Base-by-base conservation (phyloP, 2,329 filamentous ascomycete genomes). In the Diaporthe citri region DNA sequence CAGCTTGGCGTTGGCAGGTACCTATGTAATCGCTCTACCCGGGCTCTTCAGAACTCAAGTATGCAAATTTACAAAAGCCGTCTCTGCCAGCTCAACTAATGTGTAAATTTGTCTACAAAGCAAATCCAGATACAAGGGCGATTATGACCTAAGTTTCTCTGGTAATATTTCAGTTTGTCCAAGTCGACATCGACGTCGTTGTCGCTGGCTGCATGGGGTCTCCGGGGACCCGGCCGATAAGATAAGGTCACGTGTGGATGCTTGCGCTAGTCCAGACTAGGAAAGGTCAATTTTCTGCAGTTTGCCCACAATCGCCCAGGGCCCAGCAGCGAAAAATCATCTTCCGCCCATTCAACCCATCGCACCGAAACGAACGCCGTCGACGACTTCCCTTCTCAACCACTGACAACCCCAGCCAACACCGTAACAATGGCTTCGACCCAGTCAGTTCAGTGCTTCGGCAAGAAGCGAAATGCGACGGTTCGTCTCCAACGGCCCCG, bases 381-480 rank as follows among this genome's bases (percentile, higher is more conserved):
- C 60, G 67, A 71, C 74, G 66, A 74, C 74, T 43, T n/a, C 55
- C 71, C 56, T 34, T 55, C 64, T 64, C 69, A 69, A 62, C 72
- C 41, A 69, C 72, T 69, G 60, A 74, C 75, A 76, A 62, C 31
- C 60, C 34, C 72, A 75, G 72, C 64, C 74, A 71, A 52, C 51
- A 74, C 72, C 77, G 85, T 86, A 89, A 94, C 85, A 87, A 95
- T 95, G 92, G 93, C 94, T 87, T 89, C 92, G 84, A 89, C 90
- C 83, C 93, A 94, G 89, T 94, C 92, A 88, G 94, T 95, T 84
- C 95, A 98, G 92, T 98, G 95, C 94, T 98, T 98, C 94, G 96
- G 96, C 93, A 98, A 98, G 93, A 96, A 96, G 92, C 95, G 94
- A 92, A 95, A 92, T 85, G 95, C 95, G 83, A 94, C 93, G 80